A percentile compares a stretch with the other conserved stretches of the same genome.
phyloP scores from a whole-genome alignment of 2,329 filamentous ascomycete genomes.

The Fusarium proliferatum region DNA sequence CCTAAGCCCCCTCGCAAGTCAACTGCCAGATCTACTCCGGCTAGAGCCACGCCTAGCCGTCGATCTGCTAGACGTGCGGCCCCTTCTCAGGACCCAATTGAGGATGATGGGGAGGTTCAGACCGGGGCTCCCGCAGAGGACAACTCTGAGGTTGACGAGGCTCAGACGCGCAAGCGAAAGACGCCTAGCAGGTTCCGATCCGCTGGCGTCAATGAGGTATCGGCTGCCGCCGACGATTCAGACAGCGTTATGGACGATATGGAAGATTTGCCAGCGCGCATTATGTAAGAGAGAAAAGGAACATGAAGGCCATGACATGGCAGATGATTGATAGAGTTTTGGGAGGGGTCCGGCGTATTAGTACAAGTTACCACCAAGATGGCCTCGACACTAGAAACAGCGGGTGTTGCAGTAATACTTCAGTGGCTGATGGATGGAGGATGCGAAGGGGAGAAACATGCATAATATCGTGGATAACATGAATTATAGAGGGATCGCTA shows the following conservation, averaged over 20 bases:
- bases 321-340: conserved; percentile 4
- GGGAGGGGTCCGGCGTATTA: conserved; percentile 1
- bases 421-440: conserved; percentile 4
- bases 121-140: conserved; percentile 25
- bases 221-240: conserved; percentile 36
- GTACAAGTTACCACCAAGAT: conserved; percentile 18
- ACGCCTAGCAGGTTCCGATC: conserved; percentile 47
- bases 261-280: conserved; percentile 55
- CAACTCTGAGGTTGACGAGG: conserved; percentile 45
- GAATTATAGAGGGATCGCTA: conserved; percentile 5
- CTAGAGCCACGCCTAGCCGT: conserved; percentile 38
- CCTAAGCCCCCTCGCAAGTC: conserved; percentile 35
- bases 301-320: not conserved
- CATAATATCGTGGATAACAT: not conserved
- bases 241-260: conserved; percentile 57
- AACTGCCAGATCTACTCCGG: conserved; percentile 40
- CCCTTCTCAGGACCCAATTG: conserved; percentile 48
- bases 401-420: conserved; percentile 25
- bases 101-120: conserved; percentile 41
- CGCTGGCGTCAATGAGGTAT: conserved; percentile 16
- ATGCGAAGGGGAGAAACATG: not conserved
- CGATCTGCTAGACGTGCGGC: conserved; percentile 41
- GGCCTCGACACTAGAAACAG: conserved; percentile 10
- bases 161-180: conserved; percentile 42
- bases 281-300: conserved; percentile 16